Evolutionary conservation across 768 basidiomycete species (phyloP).

Genomic region (Boletus rubroflammeus): DNA sequence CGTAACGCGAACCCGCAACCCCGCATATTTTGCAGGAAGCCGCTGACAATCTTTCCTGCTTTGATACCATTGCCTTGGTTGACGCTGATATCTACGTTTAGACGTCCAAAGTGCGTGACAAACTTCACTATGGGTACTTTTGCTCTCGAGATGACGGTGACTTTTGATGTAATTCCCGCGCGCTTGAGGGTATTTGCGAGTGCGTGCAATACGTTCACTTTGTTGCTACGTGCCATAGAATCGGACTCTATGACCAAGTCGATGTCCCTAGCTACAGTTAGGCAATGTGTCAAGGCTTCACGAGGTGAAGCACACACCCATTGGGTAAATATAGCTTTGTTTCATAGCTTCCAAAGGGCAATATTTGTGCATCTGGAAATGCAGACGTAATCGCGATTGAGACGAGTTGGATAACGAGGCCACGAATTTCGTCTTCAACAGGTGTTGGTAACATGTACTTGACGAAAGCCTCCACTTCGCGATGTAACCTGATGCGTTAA

Average conservation of each 20-base stretch:
- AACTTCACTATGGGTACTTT: conserved; percentile 98
- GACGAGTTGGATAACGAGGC: conserved; percentile 68
- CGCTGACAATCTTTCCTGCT: conserved; percentile 75
- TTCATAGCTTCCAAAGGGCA: conserved; percentile 89
- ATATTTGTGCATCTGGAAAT: conserved; percentile 78
- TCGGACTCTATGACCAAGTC: conserved; percentile 87
- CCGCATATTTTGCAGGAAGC: conserved; percentile 66
- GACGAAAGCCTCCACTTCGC: conserved; percentile 82
- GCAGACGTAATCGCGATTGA: conserved; percentile 54
- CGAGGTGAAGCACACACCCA: conserved; percentile 55
- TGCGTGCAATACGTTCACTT: conserved; percentile 64
- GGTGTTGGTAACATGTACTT: conserved; percentile 84
- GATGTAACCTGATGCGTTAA: conserved; percentile 59
- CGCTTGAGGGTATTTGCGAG: conserved; percentile 77
- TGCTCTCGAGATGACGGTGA: conserved; percentile 89
- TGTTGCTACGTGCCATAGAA: conserved; percentile 68
- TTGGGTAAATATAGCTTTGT: conserved; percentile 91
- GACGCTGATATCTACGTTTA: conserved; percentile 91
- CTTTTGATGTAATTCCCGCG: conserved; percentile 68
- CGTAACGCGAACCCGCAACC: conserved; percentile 64
- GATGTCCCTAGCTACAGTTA: conserved; percentile 66
- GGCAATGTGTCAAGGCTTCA: background rate
- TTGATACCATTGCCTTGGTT: conserved; percentile 85
- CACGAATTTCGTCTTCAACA: conserved; percentile 81
- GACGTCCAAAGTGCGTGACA: conserved; percentile 70